These are phyloP conservation scores for Fusarium buxicola DNA, from an alignment of 2,329 filamentous ascomycete species.

Conservation along the genomic window DNA sequence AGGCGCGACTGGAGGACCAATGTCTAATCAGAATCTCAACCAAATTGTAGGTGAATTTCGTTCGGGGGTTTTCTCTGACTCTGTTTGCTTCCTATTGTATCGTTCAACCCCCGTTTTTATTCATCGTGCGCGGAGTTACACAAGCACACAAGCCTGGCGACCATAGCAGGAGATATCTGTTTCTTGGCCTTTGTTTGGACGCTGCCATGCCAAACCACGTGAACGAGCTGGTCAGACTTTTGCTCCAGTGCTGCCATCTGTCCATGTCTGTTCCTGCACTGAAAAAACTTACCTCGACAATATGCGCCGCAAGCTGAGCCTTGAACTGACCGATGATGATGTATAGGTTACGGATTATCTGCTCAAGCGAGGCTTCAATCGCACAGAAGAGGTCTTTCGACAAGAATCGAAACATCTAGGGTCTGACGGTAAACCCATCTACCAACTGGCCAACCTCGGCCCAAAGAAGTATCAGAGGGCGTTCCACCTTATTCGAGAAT, in stretches of 20 bases:
- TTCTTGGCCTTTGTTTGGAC: background rate
- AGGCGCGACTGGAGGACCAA: slow-evolving; percentile 54
- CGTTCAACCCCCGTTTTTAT: too few species aligned
- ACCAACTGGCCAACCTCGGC: slow-evolving; percentile 74
- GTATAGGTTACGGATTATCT: slow-evolving; percentile 88
- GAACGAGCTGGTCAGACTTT: background rate
- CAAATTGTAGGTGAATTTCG: slow-evolving; percentile 81
- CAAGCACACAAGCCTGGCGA: background rate
- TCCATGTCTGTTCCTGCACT: background rate
- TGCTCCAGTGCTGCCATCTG: background rate
- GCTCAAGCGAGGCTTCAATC: slow-evolving; percentile 92
- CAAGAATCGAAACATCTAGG: slow-evolving; percentile 89
- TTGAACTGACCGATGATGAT: slow-evolving; percentile 18
- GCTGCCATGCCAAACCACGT: background rate
- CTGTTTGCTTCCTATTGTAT: too few species aligned
- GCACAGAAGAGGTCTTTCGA: slow-evolving; percentile 91
- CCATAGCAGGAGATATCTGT: background rate
- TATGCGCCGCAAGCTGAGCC: background rate
- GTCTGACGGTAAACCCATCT: slow-evolving; percentile 81
- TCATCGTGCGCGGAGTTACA: slow-evolving; percentile 2
- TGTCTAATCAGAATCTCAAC: slow-evolving; percentile 91
- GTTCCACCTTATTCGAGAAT: slow-evolving; percentile 79
- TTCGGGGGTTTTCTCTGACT: background rate
- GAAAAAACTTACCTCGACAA: background rate
- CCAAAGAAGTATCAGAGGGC: slow-evolving; percentile 82